These are phyloP conservation scores for Arthrocladium fulminans DNA, from an alignment of 2,329 filamentous ascomycete species.

Conservation along the genomic window DNA sequence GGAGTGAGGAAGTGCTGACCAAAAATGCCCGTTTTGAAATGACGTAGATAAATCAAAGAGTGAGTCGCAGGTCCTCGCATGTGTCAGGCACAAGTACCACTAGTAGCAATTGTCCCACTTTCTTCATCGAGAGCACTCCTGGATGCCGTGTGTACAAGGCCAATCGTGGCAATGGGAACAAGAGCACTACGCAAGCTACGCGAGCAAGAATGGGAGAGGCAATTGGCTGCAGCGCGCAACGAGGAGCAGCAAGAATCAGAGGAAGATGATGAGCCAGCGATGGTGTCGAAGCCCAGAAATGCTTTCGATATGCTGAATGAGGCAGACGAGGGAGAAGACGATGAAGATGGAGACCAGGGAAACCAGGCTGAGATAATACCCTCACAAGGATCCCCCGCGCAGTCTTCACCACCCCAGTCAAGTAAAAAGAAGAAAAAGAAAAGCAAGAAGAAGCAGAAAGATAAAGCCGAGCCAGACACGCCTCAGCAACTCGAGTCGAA, in stretches of 20 bases:
- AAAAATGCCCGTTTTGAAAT: not conserved
- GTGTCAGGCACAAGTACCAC: not conserved
- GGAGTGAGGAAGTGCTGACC: not conserved
- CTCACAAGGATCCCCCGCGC: conserved; percentile 17
- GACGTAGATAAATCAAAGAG: not conserved
- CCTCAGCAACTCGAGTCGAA: conserved; percentile 19
- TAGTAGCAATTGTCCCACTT: not conserved
- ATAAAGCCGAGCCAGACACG: conserved; percentile 24
- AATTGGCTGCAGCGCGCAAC: conserved; percentile 33
- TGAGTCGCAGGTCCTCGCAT: not conserved
- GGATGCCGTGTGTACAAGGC: too few species aligned
- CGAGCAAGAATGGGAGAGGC: conserved; percentile 50
- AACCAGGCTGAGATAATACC: conserved; percentile 18
- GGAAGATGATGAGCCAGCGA: conserved; percentile 29
- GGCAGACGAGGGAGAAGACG: conserved; percentile 28
- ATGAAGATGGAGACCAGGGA: conserved; percentile 28
- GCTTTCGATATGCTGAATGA: conserved; percentile 47
- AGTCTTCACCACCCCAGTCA: conserved; percentile 20
- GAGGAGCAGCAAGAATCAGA: conserved; percentile 31
- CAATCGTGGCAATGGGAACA: conserved; percentile 50
- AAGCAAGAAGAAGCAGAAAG: conserved; percentile 50
- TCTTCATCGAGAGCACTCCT: too few species aligned
- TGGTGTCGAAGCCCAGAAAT: conserved; percentile 24
- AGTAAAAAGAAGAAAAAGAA: conserved; percentile 47
- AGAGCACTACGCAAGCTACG: conserved; percentile 53